Conservation (phyloP, 129 eudicot species). For the Helianthus annuus region HanXRQr2.0-SUNRISE NC_035437.2:177097986-177098485, state of each 20-base stretch:
- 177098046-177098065: slow-evolving; percentile 56
- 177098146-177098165: slow-evolving; percentile 76
- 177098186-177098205: slow-evolving; percentile 61
- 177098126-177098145: slow-evolving; percentile 64
- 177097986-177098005: slow-evolving; percentile 55
- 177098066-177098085: slow-evolving; percentile 45
- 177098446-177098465: neutral
- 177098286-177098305: neutral
- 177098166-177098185: slow-evolving; percentile 64
- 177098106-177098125: slow-evolving; percentile 73
- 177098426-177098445: neutral
- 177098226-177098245: slow-evolving; percentile 97
- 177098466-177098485: slow-evolving; percentile 13
- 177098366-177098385: neutral
- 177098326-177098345: slow-evolving; percentile 15
- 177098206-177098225: slow-evolving; percentile 70
- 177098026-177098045: slow-evolving; percentile 73
- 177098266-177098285: slow-evolving; percentile 41
- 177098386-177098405: neutral
- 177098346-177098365: neutral
- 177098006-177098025: slow-evolving; percentile 50
- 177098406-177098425: slow-evolving; percentile 6
- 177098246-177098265: slow-evolving; percentile 84
- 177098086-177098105: slow-evolving; percentile 75
- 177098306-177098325: neutral